Conservation (phyloP, 192 early-diverging fungal species). For the Podila epicladia region DNA sequence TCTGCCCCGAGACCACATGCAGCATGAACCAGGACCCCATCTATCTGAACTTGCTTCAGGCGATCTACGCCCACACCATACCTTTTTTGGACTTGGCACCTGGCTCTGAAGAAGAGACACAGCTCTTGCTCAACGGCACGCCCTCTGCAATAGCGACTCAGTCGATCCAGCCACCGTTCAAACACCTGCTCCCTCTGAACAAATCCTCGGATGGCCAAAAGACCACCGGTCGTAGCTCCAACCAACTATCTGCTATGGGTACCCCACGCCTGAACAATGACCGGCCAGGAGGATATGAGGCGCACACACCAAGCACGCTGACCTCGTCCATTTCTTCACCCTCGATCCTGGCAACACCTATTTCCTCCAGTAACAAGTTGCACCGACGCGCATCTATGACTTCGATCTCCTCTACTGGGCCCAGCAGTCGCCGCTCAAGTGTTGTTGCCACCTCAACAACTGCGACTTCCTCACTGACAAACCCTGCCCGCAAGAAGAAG, state of each 20-base stretch:
- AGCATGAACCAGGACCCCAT: slow-evolving; percentile 49
- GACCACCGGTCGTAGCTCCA: no score
- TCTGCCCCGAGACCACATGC: slow-evolving; percentile 47
- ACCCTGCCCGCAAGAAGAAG: slow-evolving; percentile 47
- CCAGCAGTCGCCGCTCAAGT: slow-evolving; percentile 26
- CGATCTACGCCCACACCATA: slow-evolving; percentile 45
- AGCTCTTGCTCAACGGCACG: slow-evolving; percentile 25
- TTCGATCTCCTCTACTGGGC: slow-evolving; percentile 8
- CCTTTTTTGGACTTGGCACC: slow-evolving; percentile 42
- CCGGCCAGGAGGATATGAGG: neutral
- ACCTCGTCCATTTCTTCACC: slow-evolving; percentile 27
- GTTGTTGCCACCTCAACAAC: neutral
- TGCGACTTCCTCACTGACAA: neutral
- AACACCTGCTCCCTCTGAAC: slow-evolving; percentile 32
- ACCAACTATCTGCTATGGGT: neutral
- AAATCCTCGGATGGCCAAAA: no score
- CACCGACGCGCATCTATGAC: slow-evolving; percentile 21
- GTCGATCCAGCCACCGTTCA: slow-evolving; percentile 47
- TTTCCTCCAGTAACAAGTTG: neutral
- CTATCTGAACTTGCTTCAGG: slow-evolving; percentile 42
- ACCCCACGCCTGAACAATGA: neutral
- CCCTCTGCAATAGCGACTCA: slow-evolving; percentile 39
- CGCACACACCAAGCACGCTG: neutral
- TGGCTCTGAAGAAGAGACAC: slow-evolving; percentile 42
- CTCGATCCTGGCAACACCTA: slow-evolving; percentile 10